Evolutionary conservation across 371 early-diverging fungal genomes (phyloP), one percentile per base, ranked within the genome.

Genomic region (Lichtheimia ramosa): DNA sequence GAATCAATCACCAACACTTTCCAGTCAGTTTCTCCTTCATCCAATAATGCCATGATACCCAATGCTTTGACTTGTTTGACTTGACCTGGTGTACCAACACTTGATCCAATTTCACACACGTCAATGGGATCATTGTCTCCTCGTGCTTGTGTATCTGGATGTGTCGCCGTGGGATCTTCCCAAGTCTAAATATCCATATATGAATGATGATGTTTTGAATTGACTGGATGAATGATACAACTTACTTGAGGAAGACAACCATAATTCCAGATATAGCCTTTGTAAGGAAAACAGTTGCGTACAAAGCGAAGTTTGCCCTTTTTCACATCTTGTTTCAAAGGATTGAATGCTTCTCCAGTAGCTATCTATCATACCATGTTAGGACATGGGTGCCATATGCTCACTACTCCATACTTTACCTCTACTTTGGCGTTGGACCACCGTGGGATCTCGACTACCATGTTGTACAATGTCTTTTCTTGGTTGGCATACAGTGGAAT

Each of bases 251-350:
- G 99, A 62, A 99, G 81, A 40, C 98, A 98, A 60, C 99, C 99
- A 73, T 99, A 99, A 87, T 99, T 99, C 99, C 99, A 99, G 71
- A 96, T 94, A 84, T 99, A 99, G 46, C 99, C 99, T 68, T 97
- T 96, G 88, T 95, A 95, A n/a, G 99, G 99, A 89, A 99, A 99
- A 71, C 97, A 92, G 83, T 99, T 99, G 67, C 94, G 88, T 50
- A 99, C 99, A 78, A 91, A 99, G 60, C 99, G 88, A 56, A 97
- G 90, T 78, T 97, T 96, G 69, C 95, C 97, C 78, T 99, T 99
- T 84, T 99, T 99, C 56, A 91, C 81, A 75, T 99, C 99, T 81
- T 99, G 99, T 79, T 93, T 96, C 64, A 99, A 96, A 46, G 99
- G 99, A 88, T 99, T 99, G 74, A 96, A 88, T 55, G 81, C 61